Evolutionary conservation across 2,329 filamentous ascomycete species (phyloP).

Genomic region (Leptographium galeiforme): DNA sequence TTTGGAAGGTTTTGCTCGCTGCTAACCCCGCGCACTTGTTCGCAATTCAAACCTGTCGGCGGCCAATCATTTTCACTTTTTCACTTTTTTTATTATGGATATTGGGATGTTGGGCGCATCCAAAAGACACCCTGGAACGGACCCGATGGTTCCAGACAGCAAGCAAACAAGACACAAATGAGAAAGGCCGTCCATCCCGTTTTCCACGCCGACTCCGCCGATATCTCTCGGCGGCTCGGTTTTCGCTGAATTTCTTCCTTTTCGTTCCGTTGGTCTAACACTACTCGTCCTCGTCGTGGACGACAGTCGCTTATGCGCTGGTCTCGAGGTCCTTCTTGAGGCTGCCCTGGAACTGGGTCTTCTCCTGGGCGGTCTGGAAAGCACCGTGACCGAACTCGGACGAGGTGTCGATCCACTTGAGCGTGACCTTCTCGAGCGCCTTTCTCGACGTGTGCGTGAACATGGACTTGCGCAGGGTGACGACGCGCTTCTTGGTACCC

Average conservation of each 20-base stretch:
- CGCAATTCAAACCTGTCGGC: not conserved
- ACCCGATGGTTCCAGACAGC: slow-evolving; percentile 1
- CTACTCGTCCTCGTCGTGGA: not conserved
- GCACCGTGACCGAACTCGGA: slow-evolving; percentile 99
- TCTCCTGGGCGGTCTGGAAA: slow-evolving; percentile 97
- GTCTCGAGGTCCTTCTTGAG: slow-evolving; percentile 89
- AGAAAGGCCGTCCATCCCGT: slow-evolving; percentile 5
- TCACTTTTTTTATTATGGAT: slow-evolving; percentile 1
- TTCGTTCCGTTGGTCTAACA: not conserved
- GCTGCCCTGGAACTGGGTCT: slow-evolving; percentile 92
- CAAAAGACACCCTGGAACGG: not conserved
- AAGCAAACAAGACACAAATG: slow-evolving; percentile 23
- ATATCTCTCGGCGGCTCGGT: not conserved
- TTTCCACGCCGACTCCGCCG: not conserved
- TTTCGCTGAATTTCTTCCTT: not conserved
- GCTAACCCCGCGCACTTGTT: not conserved
- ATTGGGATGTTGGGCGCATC: slow-evolving; percentile 1
- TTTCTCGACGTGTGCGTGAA: slow-evolving; percentile 92
- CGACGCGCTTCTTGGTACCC: slow-evolving; percentile 98
- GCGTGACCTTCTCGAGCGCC: slow-evolving; percentile 96
- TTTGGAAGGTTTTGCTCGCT: too few relatives aligned
- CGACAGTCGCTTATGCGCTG: slow-evolving; percentile 23
- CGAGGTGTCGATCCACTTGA: slow-evolving; percentile 99
- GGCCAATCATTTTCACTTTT: not conserved
- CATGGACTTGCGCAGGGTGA: slow-evolving; percentile 98